phyloP scores from a whole-genome alignment of 2,329 filamentous ascomycete species.

The Alternaria triticimaculans region DNA sequence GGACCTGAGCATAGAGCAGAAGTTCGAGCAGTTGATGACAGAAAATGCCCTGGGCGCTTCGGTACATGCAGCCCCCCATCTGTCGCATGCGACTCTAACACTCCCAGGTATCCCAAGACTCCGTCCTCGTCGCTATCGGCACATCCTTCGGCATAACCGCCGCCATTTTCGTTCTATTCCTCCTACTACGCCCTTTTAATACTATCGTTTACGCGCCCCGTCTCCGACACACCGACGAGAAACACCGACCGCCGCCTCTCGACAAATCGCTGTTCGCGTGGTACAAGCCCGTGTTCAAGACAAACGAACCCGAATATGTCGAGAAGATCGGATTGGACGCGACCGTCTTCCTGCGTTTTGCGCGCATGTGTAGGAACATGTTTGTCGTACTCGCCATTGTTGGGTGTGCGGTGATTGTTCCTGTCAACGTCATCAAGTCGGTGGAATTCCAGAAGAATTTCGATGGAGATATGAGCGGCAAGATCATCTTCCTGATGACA shows the following conservation, averaged over 20 bases:
- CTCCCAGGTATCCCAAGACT: slow-evolving; percentile 61
- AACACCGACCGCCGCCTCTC: slow-evolving; percentile 84
- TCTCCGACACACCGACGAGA: slow-evolving; percentile 88
- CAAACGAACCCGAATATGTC: slow-evolving; percentile 77
- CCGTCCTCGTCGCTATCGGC: slow-evolving; percentile 79
- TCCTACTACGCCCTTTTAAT: slow-evolving; percentile 87
- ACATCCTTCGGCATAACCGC: slow-evolving; percentile 79
- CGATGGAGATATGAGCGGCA: slow-evolving; percentile 4
- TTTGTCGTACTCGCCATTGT: slow-evolving; percentile 76
- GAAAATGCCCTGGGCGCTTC: slow-evolving; percentile 37
- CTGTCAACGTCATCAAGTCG: slow-evolving; percentile 68
- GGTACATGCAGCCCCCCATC: slow-evolving; percentile 18
- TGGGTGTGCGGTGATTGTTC: slow-evolving; percentile 79
- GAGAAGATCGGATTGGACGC: slow-evolving; percentile 90
- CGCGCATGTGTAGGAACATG: slow-evolving; percentile 90
- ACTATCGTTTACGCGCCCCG: slow-evolving; percentile 93
- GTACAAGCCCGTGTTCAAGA: slow-evolving; percentile 78
- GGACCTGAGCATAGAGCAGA: slow-evolving; percentile 38
- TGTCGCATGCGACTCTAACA: slow-evolving; percentile 18
- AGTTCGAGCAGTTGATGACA: slow-evolving; percentile 39
- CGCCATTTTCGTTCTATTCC: slow-evolving; percentile 81
- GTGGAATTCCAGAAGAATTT: slow-evolving; percentile 21
- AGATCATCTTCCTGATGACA: slow-evolving; percentile 38
- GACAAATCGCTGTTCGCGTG: slow-evolving; percentile 89
- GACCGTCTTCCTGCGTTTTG: slow-evolving; percentile 85